Base-by-base conservation (phyloP, 73 alveolate genomes). In the Tetrahymena thermophila region DNA sequence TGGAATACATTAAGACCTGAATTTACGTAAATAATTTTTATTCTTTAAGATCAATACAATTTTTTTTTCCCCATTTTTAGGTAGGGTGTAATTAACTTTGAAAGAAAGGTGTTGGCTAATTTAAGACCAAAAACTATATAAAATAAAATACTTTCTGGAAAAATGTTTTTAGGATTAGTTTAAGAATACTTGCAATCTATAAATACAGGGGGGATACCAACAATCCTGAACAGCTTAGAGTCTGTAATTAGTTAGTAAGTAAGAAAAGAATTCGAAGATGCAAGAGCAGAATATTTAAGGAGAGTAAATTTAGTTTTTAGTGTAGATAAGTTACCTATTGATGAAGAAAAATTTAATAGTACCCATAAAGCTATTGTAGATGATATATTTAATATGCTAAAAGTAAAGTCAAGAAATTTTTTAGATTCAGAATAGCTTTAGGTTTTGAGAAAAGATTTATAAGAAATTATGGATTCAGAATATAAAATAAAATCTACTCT, bases 181-280 rank as follows among this genome's bases (percentile, higher is more conserved):
- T 95, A 98, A 83, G 99, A 98, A 85, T 98, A 97, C 96, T 98
- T 96, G 4, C 98, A 98, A 85, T 95, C 99, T 1, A 96, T 98
- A 1, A 98, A 98, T 96, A 96, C 97, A 43, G 98, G 97, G 58
- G 99, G 98, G 94, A 96, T 97, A 34, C 99, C 99, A 3, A 96
- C 97, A 40, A 97, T 98, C 57, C 93, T 98, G 57, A 96, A 99
- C 31, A 98, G 99, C 35, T 94, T 98, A 43, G 99, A 98, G 85
- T 96, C 99, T 96, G 99, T 98, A 25, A 96, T 98, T 42, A 96
- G 96, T 85, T 96, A 98, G 19, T 99, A 98, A 95, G 98, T 98
- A 10, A 94, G 97, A 93, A 98, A 98, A 85, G 96, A 98, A 21
- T 94, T 97, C 14, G 99, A 98, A 84, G 98, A 98, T 15, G 94